Base-by-base conservation (phyloP, 2,329 filamentous ascomycete genomes). In the Arthrobotrys musiformis region DNA sequence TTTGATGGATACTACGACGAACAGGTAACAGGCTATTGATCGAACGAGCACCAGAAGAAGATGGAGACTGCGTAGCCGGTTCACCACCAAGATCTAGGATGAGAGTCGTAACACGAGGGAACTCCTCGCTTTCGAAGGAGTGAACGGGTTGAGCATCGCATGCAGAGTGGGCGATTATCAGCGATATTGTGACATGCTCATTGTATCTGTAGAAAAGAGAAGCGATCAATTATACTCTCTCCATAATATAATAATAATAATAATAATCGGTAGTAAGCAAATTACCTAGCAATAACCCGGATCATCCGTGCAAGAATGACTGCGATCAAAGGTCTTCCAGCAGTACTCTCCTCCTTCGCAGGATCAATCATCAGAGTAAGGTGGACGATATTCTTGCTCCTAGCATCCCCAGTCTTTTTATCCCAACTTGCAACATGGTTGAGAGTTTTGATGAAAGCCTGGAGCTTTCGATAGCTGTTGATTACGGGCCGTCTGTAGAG, bases 361-460 rank as follows among this genome's bases (percentile, higher is more conserved):
- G 80, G 79, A 63, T 81, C 80, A 28, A 81, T 72, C 17, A 78
- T 48, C 30, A 81, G 37, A 13, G 74, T 76, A 30, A 81, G 52
- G 63, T 78, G 77, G 19, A 79, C 74, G 9, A 81, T 70, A 50
- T 62, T 78, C 63, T 81, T 81, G 70, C 80, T 80, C n/a, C 79
- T 68, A 4, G 66, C 78, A 68, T 72, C 75, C 26, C 78, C 79
- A 22, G 79, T 78, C 33, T 66, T 72, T 6, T 37, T 76, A 46
- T 81, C 79, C 72, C 78, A 79, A 19, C 52, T 70, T 30, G 78
- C 79, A 60, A 78, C 79, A 46, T 54, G 19, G 44, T 79, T 77
- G 40, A 81, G 62, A 17, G 79, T 80, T 24, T 63, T 48, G 11
- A 79, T 52, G 40, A 81, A 80, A 13, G 67, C 26, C 35, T 70